Percentiles rank a stretch among this genome's conserved stretches.
These are phyloP conservation scores for Hypoxylon sp. DNA, from an alignment of 2,329 filamentous ascomycete species.

Conservation along the genomic window DNA sequence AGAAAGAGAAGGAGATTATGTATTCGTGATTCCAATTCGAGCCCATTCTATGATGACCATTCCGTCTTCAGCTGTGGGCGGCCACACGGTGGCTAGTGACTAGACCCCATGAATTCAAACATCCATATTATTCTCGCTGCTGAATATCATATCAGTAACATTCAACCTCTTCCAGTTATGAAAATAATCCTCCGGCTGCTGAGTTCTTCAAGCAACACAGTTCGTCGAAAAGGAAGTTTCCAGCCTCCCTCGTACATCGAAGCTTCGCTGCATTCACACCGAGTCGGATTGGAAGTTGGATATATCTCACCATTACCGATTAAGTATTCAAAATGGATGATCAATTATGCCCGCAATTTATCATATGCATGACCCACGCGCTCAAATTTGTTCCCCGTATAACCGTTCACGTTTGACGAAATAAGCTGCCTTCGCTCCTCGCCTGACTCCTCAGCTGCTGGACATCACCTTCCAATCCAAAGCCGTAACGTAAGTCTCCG, in stretches of 20 bases:
- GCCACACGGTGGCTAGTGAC: conserved; percentile 17
- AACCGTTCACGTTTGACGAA: conserved; percentile 24
- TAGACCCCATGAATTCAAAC: too few relatives aligned
- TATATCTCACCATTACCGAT: background rate
- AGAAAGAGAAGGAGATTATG: background rate
- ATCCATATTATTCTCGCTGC: too few relatives aligned
- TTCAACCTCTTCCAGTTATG: too few relatives aligned
- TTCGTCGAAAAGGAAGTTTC: too few relatives aligned
- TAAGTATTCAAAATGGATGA: conserved; percentile 2
- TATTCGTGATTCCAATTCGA: conserved; percentile 5
- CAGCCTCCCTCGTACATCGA: too few relatives aligned
- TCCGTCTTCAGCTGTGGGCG: background rate
- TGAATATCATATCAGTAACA: too few relatives aligned
- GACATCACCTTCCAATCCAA: conserved; percentile 51
- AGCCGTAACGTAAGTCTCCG: conserved; percentile 48
- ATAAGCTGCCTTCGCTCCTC: conserved; percentile 39
- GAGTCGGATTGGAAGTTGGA: background rate
- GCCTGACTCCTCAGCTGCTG: conserved; percentile 44
- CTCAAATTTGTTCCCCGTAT: background rate
- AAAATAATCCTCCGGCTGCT: too few relatives aligned
- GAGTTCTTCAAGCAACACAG: too few relatives aligned
- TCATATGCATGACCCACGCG: background rate
- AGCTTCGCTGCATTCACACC: too few relatives aligned
- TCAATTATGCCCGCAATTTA: background rate
- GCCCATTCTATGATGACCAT: background rate